Evolutionary conservation across 2,329 filamentous ascomycete species (phyloP).

Genomic region (Alternaria sp.): DNA sequence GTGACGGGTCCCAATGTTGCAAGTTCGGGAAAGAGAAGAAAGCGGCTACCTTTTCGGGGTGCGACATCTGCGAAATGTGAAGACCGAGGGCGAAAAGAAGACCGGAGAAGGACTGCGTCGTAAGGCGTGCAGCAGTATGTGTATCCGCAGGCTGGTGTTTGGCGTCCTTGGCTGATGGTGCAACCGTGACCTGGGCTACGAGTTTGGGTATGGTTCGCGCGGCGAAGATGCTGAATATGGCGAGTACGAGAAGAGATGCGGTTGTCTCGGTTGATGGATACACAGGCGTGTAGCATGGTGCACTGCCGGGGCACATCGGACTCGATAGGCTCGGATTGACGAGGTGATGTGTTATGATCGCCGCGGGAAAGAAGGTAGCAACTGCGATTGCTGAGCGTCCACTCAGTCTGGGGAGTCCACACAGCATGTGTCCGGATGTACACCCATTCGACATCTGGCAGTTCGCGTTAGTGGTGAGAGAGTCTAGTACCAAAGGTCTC

Average conservation of each 20-base stretch:
- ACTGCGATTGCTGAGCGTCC: conserved; percentile 57
- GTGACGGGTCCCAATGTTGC: conserved; percentile 57
- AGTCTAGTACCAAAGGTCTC: background rate
- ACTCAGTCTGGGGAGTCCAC: conserved; percentile 58
- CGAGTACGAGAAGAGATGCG: conserved; percentile 46
- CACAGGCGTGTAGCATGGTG: conserved; percentile 56
- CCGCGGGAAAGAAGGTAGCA: conserved; percentile 43
- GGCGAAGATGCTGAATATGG: conserved; percentile 33
- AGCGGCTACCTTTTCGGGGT: conserved; percentile 57
- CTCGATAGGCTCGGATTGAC: conserved; percentile 50
- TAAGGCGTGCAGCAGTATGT: conserved; percentile 33
- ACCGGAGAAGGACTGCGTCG: conserved; percentile 55
- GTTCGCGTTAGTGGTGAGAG: conserved; percentile 11
- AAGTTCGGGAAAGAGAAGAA: conserved; percentile 56
- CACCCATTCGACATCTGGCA: conserved; percentile 52
- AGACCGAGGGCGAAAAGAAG: conserved; percentile 60
- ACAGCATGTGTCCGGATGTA: conserved; percentile 64
- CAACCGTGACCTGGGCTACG: conserved; percentile 16
- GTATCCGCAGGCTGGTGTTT: conserved; percentile 12
- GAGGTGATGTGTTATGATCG: conserved; percentile 47
- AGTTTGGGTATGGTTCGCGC: conserved; percentile 30
- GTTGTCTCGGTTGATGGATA: conserved; percentile 46
- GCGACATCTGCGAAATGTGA: conserved; percentile 59
- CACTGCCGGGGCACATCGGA: conserved; percentile 42
- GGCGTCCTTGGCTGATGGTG: background rate